Evolutionary conservation across 371 early-diverging fungal species (phyloP).

Genomic region (Rhizopus sp.): DNA sequence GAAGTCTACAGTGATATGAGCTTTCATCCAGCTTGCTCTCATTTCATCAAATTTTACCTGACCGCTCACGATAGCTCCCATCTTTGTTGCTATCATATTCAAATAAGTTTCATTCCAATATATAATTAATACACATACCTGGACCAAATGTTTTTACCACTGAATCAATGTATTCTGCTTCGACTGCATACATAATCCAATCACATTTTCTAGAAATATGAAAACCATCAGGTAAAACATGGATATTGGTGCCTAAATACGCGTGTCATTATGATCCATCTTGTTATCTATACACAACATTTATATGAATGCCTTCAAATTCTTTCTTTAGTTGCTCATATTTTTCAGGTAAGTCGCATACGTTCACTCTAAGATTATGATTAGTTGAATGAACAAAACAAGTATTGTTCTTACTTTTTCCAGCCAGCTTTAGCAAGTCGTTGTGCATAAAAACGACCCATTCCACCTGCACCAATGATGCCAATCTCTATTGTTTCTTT

Average conservation of each 20-base stretch:
- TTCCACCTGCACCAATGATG: conserved; percentile 89
- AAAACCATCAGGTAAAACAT: conserved; percentile 80
- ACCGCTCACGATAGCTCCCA: conserved; percentile 85
- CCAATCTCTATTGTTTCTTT: conserved; percentile 70
- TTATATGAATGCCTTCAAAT: conserved; percentile 48
- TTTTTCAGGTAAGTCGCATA: conserved; percentile 83
- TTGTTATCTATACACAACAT: background rate
- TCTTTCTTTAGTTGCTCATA: conserved; percentile 68
- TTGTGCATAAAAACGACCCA: conserved; percentile 91
- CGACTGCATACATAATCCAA: conserved; percentile 93
- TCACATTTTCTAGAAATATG: conserved; percentile 84
- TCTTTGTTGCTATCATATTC: conserved; percentile 70
- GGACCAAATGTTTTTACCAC: conserved; percentile 87
- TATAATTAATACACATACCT: conserved; percentile 40
- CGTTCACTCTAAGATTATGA: conserved; percentile 60
- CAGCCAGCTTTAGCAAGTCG: conserved; percentile 76
- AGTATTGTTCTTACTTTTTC: conserved; percentile 55
- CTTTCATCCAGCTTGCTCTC: no score
- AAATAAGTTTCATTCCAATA: conserved; percentile 1
- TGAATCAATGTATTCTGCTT: conserved; percentile 83
- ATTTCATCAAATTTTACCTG: conserved; percentile 44
- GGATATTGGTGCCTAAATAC: conserved; percentile 55
- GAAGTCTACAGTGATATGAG: conserved; percentile 66
- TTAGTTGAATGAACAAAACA: background rate
- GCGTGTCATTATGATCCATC: background rate